phyloP scores from a whole-genome alignment of 352 stramenopile genomes.

The Pythium monospermum region DNA sequence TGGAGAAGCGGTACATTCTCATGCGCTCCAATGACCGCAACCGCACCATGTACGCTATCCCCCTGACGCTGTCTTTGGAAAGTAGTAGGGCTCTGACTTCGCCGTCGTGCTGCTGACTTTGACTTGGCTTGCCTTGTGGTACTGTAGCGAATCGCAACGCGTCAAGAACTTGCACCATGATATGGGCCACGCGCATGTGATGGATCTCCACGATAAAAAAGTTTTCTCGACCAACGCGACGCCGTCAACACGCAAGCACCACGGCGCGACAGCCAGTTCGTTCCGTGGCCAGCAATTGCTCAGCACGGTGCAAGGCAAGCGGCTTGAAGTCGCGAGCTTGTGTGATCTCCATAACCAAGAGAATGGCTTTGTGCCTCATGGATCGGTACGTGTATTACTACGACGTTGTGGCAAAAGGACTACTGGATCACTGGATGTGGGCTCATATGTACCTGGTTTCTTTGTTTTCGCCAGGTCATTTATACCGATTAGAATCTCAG shows the following conservation, averaged over 20 bases:
- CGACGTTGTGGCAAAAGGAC: no score
- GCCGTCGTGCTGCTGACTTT: no score
- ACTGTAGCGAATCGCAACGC: constrained; percentile 51
- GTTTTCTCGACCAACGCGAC: constrained; percentile 53
- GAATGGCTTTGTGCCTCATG: constrained; percentile 35
- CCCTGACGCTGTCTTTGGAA: no score
- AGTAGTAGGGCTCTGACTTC: neutral
- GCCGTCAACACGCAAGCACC: constrained; percentile 31
- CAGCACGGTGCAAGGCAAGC: constrained; percentile 62
- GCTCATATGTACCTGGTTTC: neutral
- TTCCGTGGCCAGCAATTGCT: constrained; percentile 70
- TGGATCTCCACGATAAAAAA: constrained; percentile 58
- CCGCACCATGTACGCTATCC: constrained; percentile 53
- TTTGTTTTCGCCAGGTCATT: constrained; percentile 3
- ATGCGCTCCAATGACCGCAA: constrained; percentile 51
- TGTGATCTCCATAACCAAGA: constrained; percentile 62
- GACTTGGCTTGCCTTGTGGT: neutral
- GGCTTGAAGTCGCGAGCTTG: constrained; percentile 65
- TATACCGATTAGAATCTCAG: constrained; percentile 11
- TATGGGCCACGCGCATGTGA: constrained; percentile 53
- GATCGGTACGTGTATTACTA: constrained; percentile 34
- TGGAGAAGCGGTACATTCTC: constrained; percentile 68
- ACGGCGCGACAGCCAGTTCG: constrained; percentile 44
- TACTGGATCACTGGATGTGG: no score
- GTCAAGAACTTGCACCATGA: constrained; percentile 61